phyloP scores from a whole-genome alignment of 768 basidiomycete species.

The Auriscalpium orientale region DNA sequence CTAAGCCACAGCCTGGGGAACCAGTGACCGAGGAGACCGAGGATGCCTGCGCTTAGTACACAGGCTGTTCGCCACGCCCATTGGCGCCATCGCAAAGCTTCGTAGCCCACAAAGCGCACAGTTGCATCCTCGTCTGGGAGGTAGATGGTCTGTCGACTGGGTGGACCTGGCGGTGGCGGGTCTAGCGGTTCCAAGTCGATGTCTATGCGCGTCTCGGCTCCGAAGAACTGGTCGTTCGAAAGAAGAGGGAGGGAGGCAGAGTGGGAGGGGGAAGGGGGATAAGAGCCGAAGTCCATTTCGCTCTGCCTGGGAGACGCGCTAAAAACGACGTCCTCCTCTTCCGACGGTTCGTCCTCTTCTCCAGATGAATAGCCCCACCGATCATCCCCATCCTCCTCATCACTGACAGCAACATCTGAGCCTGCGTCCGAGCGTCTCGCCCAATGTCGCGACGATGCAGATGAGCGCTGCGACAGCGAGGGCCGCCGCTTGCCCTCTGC shows the following conservation, averaged over 20 bases:
- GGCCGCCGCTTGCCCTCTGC: constrained; percentile 37
- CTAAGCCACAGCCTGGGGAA: constrained; percentile 87
- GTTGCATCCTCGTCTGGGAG: constrained; percentile 86
- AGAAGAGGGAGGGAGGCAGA: constrained; percentile 57
- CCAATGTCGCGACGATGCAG: constrained; percentile 40
- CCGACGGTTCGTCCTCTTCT: constrained; percentile 58
- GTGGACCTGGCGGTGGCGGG: constrained; percentile 74
- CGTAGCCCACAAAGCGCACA: constrained; percentile 82
- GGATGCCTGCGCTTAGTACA: constrained; percentile 57
- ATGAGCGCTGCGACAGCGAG: constrained; percentile 54
- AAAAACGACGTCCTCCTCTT: constrained; percentile 27
- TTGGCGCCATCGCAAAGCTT: constrained; percentile 52
- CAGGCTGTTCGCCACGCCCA: constrained; percentile 68
- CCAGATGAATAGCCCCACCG: constrained; percentile 93
- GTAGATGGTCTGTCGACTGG: constrained; percentile 80
- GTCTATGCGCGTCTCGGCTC: constrained; percentile 76
- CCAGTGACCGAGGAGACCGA: constrained; percentile 88
- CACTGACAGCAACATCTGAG: constrained; percentile 50
- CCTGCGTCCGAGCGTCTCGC: constrained; percentile 47
- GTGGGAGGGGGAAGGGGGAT: constrained; percentile 51
- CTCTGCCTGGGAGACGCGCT: constrained; percentile 34
- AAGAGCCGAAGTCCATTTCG: constrained; percentile 67
- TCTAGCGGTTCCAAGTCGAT: constrained; percentile 58
- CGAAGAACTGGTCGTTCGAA: constrained; percentile 71
- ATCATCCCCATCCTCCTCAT: constrained; percentile 48